phyloP scores from a whole-genome alignment of 495 filamentous ascomycete species.

The Daldinia caldariorum region DNA sequence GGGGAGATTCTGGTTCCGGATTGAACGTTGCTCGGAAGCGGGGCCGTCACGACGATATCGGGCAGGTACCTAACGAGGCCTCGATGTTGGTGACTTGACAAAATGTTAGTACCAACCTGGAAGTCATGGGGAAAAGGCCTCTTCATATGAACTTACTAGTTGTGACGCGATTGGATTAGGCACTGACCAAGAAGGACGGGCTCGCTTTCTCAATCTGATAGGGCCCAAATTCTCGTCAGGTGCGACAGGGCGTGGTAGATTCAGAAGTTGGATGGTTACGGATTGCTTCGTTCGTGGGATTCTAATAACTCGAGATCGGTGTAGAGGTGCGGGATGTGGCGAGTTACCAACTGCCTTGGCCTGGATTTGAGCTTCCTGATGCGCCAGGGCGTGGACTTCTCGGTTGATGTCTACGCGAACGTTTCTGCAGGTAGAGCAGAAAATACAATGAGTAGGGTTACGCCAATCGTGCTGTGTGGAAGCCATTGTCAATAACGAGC shows the following conservation, averaged over 20 bases:
- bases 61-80: slow-evolving; percentile 33
- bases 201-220: slow-evolving; percentile 21
- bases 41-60: not conserved
- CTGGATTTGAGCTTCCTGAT: not conserved
- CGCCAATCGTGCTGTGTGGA: slow-evolving; percentile 25
- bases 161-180: not conserved
- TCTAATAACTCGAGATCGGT: slow-evolving; percentile 3
- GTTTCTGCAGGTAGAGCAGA: slow-evolving; percentile 22
- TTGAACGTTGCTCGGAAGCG: not conserved
- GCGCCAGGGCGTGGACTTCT: slow-evolving; percentile 5
- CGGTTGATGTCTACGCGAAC: slow-evolving; percentile 1
- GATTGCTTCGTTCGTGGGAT: slow-evolving; percentile 16
- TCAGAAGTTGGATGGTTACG: slow-evolving; percentile 30
- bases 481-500: slow-evolving; percentile 30
- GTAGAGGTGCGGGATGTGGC: not conserved
- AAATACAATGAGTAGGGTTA: slow-evolving; percentile 16
- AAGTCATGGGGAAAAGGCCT: not conserved
- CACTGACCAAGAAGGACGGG: not conserved
- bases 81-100: slow-evolving; percentile 5
- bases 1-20: not conserved
- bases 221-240: not conserved
- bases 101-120: slow-evolving; percentile 16
- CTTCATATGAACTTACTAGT: slow-evolving; percentile 13
- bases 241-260: slow-evolving; percentile 1
- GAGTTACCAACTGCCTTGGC: slow-evolving; percentile 13